phyloP scores from a whole-genome alignment of 345 rosid genomes.

The Gossypium stocksii region DNA sequence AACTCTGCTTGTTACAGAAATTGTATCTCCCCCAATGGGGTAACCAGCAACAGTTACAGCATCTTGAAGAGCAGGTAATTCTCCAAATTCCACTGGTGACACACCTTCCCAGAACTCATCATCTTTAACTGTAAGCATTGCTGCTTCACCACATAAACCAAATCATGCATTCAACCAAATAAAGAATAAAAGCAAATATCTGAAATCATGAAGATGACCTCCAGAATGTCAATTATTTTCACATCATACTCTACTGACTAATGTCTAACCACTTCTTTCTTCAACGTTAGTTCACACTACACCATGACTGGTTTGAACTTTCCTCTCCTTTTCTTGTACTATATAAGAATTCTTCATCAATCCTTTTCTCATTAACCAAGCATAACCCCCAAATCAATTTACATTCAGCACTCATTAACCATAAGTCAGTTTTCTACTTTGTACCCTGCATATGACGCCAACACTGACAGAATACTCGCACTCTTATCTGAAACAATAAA shows the following conservation, averaged over 20 bases:
- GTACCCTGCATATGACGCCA: neutral
- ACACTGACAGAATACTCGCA: neutral
- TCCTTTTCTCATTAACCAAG: neutral
- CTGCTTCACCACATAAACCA: slow-evolving; percentile 29
- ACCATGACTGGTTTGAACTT: neutral
- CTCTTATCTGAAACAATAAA: neutral
- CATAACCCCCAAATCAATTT: neutral
- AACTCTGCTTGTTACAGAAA: slow-evolving; percentile 72
- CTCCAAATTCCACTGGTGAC: slow-evolving; percentile 57
- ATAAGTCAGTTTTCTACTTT: neutral
- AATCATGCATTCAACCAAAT: slow-evolving; percentile 8
- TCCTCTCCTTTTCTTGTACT: neutral
- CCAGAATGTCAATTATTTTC: neutral
- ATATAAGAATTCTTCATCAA: neutral
- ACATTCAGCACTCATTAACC: neutral
- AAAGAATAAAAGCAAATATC: slow-evolving; percentile 1
- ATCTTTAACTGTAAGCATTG: slow-evolving; percentile 51
- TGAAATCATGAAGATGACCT: neutral
- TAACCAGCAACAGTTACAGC: slow-evolving; percentile 79
- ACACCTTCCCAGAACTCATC: slow-evolving; percentile 74
- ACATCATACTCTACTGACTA: neutral
- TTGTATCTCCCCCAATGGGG: slow-evolving; percentile 73
- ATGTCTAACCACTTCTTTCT: neutral
- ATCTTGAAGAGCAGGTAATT: slow-evolving; percentile 71
- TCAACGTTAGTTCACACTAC: neutral